Evolutionary conservation across 2,329 filamentous ascomycete species (phyloP).

Genomic region (Dactylella cylindrospora): DNA sequence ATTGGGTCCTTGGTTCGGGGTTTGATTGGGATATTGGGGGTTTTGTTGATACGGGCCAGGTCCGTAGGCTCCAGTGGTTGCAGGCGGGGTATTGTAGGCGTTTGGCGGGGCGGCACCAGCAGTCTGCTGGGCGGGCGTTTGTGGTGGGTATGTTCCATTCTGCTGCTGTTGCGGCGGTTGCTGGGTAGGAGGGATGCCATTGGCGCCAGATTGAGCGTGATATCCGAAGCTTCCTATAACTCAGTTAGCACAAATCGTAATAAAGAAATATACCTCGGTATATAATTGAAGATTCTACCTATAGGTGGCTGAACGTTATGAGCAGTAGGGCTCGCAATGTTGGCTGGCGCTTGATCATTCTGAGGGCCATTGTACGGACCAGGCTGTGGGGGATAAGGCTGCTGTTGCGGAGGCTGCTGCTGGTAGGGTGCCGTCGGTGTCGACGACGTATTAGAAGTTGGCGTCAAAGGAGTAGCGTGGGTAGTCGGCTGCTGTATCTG

Average conservation of each 20-base stretch:
- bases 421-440: constrained; percentile 11
- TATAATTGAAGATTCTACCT: constrained; percentile 6
- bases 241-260: constrained; percentile 16
- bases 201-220: constrained; percentile 21
- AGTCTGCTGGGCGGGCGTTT: too few species aligned
- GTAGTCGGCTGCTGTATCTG: constrained; percentile 16
- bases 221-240: constrained; percentile 21
- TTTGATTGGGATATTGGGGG: constrained; percentile 10
- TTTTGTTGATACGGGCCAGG: constrained; percentile 8
- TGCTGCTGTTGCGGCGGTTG: constrained; percentile 7
- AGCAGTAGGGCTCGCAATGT: constrained; percentile 9
- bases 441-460: constrained; percentile 19
- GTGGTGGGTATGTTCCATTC: constrained; percentile 17
- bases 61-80: not conserved
- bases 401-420: constrained; percentile 5
- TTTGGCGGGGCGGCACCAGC: too few species aligned
- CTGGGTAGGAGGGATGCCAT: constrained; percentile 13
- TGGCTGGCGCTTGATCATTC: constrained; percentile 12
- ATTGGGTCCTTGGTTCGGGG: too few species aligned
- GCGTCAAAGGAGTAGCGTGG: constrained; percentile 13
- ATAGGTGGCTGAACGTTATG: constrained; percentile 23
- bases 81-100: not conserved
- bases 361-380: constrained; percentile 17
- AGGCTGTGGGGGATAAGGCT: constrained; percentile 27
- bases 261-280: too few species aligned